Evolutionary conservation across 441 rosid species (phyloP), one percentile per base, ranked within the genome.

Genomic region (Erodium moschatum): DNA sequence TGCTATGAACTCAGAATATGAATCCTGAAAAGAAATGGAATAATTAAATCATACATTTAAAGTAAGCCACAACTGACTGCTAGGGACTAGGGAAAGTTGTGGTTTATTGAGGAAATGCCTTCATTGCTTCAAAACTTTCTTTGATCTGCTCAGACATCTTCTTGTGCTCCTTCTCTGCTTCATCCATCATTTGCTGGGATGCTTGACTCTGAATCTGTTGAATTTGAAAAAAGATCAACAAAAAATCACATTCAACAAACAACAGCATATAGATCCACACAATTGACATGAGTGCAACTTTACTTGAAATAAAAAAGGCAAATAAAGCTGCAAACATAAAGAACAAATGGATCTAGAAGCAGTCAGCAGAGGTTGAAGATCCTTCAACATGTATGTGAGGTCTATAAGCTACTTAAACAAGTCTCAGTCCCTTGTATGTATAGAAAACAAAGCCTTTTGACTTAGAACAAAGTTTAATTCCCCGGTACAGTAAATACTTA

Each of bases 111-210:
- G 7, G 18, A 48, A 67, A 16, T 50, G 78, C 86, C 83, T 79
- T 81, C 84, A 79, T 79, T 64, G 80, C 81, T 68, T 79, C 73
- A 48, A 18, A 74, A 73, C 70, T 81, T 56, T 67, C 80, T 35
- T 44, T 20, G 20, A 81, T 83, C 79, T 71, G 80, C 75, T 68
- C 82, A 29, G 75, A 67, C 70, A 78, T 78, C 77, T 78, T 81
- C 81, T 77, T 76, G 63, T 71, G 76, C 66, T 85, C 86, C 74
- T 78, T 79, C 67, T 83, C 89, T 64, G 75, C 78, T 76, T 80
- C 83, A 69, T 78, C 85, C 69, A 74, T 77, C 67, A 77, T 66
- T 73, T 81, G 77, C 73, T 83, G 85, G 74, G 84, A 72, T 48
- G 77, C 67, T 67, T 80, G 86, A 24, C 81, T 62, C 73, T 85